Conservation (phyloP, 2,329 filamentous ascomycete genomes). For the Cryphonectria parasitica region DNA sequence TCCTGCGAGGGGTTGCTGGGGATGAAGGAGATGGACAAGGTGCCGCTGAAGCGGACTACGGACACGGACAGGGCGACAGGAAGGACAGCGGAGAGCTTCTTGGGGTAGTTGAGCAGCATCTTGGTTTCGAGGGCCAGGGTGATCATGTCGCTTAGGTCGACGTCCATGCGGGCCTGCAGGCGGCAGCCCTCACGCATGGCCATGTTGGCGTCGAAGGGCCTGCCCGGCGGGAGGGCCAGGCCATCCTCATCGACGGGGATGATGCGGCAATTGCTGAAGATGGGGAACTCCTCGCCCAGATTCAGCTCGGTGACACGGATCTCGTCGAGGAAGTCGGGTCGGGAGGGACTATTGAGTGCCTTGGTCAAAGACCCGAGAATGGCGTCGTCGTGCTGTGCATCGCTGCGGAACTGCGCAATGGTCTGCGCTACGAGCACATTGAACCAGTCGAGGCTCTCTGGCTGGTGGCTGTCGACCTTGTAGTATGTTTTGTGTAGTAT, state of each 20-base stretch:
- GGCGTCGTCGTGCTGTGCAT: constrained; percentile 88
- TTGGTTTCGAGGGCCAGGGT: constrained; percentile 95
- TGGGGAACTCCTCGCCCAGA: constrained; percentile 95
- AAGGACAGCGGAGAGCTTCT: constrained; percentile 82
- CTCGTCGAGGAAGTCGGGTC: constrained; percentile 90
- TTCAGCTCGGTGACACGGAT: constrained; percentile 94
- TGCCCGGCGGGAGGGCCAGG: constrained; percentile 55
- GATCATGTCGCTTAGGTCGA: constrained; percentile 94
- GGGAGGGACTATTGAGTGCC: constrained; percentile 81
- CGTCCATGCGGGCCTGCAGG: constrained; percentile 93
- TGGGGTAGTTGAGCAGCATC: constrained; percentile 91
- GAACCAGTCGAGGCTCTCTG: constrained; percentile 97
- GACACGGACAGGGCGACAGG: constrained; percentile 91
- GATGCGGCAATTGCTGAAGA: constrained; percentile 96
- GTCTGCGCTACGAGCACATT: constrained; percentile 97
- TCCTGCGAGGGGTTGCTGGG: constrained; percentile 71
- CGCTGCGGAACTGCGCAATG: constrained; percentile 90
- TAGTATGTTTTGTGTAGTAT: constrained; percentile 98
- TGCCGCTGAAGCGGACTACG: constrained; percentile 92
- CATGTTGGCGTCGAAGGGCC: constrained; percentile 55
- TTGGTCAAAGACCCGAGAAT: constrained; percentile 85
- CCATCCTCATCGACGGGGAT: constrained; percentile 88
- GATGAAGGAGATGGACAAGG: constrained; percentile 89
- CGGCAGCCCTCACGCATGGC: constrained; percentile 68
- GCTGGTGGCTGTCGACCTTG: constrained; percentile 92